These are phyloP conservation scores for Salpingoeca rosetta DNA, from an alignment of 78 protist species.

Conservation along the genomic window DNA sequence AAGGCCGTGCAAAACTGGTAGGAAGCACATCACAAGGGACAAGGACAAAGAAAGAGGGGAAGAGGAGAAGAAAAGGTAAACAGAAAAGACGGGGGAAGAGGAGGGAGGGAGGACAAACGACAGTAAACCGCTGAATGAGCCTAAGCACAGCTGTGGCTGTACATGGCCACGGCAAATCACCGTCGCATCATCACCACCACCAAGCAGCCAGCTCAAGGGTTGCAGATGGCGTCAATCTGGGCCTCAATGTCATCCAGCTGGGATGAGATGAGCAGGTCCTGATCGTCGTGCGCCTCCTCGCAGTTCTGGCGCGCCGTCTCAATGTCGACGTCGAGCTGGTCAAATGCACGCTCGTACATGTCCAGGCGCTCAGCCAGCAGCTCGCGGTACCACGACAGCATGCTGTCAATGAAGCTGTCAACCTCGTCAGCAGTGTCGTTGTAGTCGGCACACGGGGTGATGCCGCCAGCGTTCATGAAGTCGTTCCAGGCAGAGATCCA, in stretches of 20 bases:
- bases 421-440: neutral
- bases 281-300: neutral
- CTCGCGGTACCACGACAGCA: neutral
- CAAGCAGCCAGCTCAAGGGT: too few species aligned
- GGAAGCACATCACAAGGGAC: too few species aligned
- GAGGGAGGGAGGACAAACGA: too few species aligned
- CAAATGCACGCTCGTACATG: neutral
- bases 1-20: too few species aligned
- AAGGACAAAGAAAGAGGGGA: too few species aligned
- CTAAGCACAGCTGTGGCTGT: too few species aligned
- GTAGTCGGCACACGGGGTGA: neutral
- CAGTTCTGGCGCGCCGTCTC: neutral
- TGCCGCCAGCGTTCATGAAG: neutral
- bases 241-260: neutral
- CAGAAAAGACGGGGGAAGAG: too few species aligned
- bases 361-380: neutral
- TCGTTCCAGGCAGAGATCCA: neutral
- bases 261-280: neutral
- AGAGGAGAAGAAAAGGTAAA: too few species aligned
- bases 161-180: too few species aligned
- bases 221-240: neutral
- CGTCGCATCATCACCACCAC: too few species aligned
- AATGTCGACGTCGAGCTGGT: neutral
- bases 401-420: neutral
- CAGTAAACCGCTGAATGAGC: too few species aligned